Evolutionary conservation across 352 stramenopile species (phyloP), one percentile per base, ranked within the genome.

Genomic region (Phytophthora pisi): DNA sequence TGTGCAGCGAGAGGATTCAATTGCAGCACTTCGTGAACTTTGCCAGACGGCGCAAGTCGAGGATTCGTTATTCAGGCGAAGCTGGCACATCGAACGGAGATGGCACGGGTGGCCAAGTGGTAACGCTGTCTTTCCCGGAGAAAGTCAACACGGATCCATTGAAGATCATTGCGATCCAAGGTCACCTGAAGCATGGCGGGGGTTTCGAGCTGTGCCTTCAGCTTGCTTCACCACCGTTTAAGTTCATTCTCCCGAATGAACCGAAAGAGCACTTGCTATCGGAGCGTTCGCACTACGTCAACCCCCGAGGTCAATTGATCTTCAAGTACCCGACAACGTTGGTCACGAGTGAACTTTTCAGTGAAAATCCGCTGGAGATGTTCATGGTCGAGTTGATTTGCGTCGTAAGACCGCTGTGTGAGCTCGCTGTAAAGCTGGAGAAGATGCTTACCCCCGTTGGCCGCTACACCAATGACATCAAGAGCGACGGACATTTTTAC

Each of bases 301-400:
- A 92, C 47, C 28, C 79, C 24, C 81, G 75, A 31, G 84, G 83
- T 4, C 82, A 94, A 36, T 64, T 96, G 47, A 92, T 96, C 30
- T 94, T 96, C 51, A 88, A 86, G 57, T 96, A 94, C 57, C 82
- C 88, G 24, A 85, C 80, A 20, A 86, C 84, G 28, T 65, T 86
- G 26, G 76, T 88, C 20, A 79, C 82, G 31, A 84, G 81, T 51
- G 87, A 94, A 24, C 78, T 89, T 45, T 72, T 92, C 50, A 90
- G 85, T 64, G 88, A 96, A 70, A 94, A 93, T 34, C 88, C 88
- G 8, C 72, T 96, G 26, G 86, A 94, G 56, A 77, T 93, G 36
- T 96, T 96, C 70, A 94, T 96, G 81, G 82, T 93, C 11, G 88
- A 96, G 63, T 73, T 96, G 4, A 89, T 96, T n/a, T 93, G 85